A percentile compares a stretch with the other conserved stretches of the same genome.
These are phyloP conservation scores for Aspergillus oerlinghausenensis DNA, from an alignment of 2,329 filamentous ascomycete species.

Conservation along the genomic window DNA sequence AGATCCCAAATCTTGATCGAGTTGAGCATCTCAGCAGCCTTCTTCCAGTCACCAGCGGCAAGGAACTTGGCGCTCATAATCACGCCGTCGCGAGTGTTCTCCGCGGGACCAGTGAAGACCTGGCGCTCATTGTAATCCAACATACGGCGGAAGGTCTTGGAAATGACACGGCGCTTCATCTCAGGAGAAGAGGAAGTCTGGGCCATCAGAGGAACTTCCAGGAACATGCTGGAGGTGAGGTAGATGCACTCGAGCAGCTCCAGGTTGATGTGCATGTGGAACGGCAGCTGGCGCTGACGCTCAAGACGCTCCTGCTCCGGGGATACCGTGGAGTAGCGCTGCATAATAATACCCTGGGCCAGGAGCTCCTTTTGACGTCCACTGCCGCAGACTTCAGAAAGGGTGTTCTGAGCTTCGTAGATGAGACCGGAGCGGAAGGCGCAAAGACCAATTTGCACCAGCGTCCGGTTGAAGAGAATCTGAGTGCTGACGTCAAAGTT, in stretches of 20 bases:
- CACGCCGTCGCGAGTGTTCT: slow-evolving; percentile 98
- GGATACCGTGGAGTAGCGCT: slow-evolving; percentile 91
- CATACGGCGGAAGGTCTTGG: slow-evolving; percentile 99
- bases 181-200: slow-evolving; percentile 96
- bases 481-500: slow-evolving; percentile 97
- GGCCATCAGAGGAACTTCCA: slow-evolving; percentile 94
- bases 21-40: slow-evolving; percentile 87
- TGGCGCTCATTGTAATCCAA: slow-evolving; percentile 99
- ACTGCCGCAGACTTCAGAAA: slow-evolving; percentile 97
- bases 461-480: slow-evolving; percentile 96
- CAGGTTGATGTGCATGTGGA: slow-evolving; percentile 99
- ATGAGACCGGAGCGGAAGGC: slow-evolving; percentile 96
- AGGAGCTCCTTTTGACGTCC: slow-evolving; percentile 96
- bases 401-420: slow-evolving; percentile 94
- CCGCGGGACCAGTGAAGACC: slow-evolving; percentile 95
- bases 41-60: slow-evolving; percentile 97
- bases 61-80: slow-evolving; percentile 98
- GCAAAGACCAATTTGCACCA: slow-evolving; percentile 96
- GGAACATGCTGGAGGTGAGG: slow-evolving; percentile 97
- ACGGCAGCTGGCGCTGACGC: slow-evolving; percentile 93
- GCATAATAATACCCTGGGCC: slow-evolving; percentile 96
- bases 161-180: slow-evolving; percentile 95
- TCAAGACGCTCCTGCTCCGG: slow-evolving; percentile 97
- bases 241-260: slow-evolving; percentile 98
- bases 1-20: slow-evolving; percentile 99